Percentiles rank a stretch among this genome's conserved stretches.
These are phyloP conservation scores for Saccharomyces mikatae DNA, from an alignment of 805 yeast species.

Conservation along the genomic window DNA sequence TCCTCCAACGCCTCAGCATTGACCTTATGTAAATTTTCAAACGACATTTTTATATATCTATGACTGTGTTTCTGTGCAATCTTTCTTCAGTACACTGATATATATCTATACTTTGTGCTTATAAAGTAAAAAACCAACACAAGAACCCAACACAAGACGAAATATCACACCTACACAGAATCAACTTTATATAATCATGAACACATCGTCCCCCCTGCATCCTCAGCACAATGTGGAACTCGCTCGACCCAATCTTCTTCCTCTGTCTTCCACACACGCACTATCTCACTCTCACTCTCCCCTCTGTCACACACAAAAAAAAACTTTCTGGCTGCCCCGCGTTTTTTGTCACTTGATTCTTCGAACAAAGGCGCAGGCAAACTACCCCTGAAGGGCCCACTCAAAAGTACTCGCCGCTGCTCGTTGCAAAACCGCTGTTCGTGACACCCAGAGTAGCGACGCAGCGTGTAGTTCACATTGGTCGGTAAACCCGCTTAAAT, in stretches of 20 bases:
- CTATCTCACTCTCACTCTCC: not conserved
- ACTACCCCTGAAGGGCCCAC: not conserved
- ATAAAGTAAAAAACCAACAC: not conserved
- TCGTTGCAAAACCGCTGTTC: not conserved
- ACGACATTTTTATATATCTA: conserved; percentile 19
- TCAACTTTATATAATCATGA: not conserved
- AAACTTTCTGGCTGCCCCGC: not conserved
- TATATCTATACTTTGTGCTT: not conserved
- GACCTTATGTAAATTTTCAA: conserved; percentile 23
- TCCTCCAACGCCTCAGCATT: conserved; percentile 15
- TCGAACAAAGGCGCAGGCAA: not conserved
- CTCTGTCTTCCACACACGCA: not conserved
- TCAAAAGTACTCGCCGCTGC: not conserved
- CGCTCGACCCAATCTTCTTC: not conserved
- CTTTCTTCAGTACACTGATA: not conserved
- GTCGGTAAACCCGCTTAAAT: not conserved
- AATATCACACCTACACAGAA: not conserved
- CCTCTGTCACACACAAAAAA: not conserved
- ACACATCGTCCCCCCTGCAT: not conserved
- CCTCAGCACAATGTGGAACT: not conserved
- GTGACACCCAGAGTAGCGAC: not conserved
- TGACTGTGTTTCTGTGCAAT: not conserved
- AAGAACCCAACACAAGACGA: not conserved
- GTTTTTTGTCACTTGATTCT: not conserved
- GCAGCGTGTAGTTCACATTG: not conserved